Evolutionary conservation across 2,329 filamentous ascomycete species (phyloP).

Genomic region (Microdochium bolleyi): DNA sequence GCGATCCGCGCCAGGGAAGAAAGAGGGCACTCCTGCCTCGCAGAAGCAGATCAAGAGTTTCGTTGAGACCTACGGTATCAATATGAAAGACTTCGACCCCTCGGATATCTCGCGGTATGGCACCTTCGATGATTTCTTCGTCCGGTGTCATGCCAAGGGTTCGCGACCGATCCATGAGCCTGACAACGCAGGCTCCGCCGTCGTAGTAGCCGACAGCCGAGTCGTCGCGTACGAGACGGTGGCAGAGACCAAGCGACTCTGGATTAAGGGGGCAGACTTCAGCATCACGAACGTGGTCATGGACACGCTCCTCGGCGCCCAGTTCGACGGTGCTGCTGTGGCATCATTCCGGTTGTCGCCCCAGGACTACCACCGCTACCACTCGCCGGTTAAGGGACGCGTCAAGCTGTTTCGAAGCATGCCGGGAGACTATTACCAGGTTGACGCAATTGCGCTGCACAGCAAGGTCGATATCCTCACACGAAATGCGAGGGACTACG

Average conservation of each 20-base stretch:
- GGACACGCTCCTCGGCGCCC: conserved; percentile 19
- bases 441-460: conserved; percentile 24
- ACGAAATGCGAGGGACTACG: conserved; percentile 24
- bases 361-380: conserved; percentile 37
- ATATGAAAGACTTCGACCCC: conserved; percentile 27
- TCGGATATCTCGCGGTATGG: conserved; percentile 22
- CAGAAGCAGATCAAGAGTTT: conserved; percentile 25
- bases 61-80: conserved; percentile 24
- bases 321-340: conserved; percentile 24
- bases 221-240: conserved; percentile 26
- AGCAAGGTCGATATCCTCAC: conserved; percentile 27
- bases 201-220: conserved; percentile 25
- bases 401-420: conserved; percentile 27
- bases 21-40: conserved; percentile 20
- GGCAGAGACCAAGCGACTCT: conserved; percentile 21
- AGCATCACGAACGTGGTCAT: conserved; percentile 28
- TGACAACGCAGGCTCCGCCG: conserved; percentile 17
- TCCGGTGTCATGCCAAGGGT: conserved; percentile 20
- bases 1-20: conserved; percentile 5
- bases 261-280: conserved; percentile 36
- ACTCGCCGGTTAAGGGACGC: conserved; percentile 29
- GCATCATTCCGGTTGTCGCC: conserved; percentile 32
- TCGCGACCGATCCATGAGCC: conserved; percentile 17
- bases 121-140: conserved; percentile 30
- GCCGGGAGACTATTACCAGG: conserved; percentile 33